Percentiles rank a stretch among this genome's conserved stretches.
phyloP scores from a whole-genome alignment of 1,284 basidiomycete genomes.

The Porodaedalea pini region DNA sequence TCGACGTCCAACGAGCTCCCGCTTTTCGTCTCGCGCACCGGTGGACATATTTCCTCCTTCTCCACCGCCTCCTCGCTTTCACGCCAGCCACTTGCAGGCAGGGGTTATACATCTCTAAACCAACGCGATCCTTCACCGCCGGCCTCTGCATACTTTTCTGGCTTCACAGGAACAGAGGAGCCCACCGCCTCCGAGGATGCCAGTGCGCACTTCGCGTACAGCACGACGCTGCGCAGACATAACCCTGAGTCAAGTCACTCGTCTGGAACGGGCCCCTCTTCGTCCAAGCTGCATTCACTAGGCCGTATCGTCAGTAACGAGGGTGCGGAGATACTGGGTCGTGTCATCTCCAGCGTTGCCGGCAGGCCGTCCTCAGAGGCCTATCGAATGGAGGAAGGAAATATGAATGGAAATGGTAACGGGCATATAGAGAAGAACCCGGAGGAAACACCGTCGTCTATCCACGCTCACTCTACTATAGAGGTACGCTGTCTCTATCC shows the following conservation, averaged over 20 bases:
- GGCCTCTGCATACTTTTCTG: constrained; percentile 72
- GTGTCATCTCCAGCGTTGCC: constrained; percentile 40
- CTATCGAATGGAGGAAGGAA: constrained; percentile 22
- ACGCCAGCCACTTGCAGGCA: constrained; percentile 14
- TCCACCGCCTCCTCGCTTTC: constrained; percentile 21
- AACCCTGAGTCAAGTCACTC: constrained; percentile 41
- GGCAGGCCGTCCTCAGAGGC: constrained; percentile 21
- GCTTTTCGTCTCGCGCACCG: neutral
- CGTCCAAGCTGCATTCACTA: constrained; percentile 11
- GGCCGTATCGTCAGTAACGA: constrained; percentile 12
- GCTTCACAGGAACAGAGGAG: constrained; percentile 42
- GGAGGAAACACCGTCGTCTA: constrained; percentile 51
- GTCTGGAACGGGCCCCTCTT: no score
- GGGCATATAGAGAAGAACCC: constrained; percentile 29
- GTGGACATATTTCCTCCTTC: constrained; percentile 18
- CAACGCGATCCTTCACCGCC: constrained; percentile 58
- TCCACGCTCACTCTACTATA: constrained; percentile 52
- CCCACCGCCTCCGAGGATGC: constrained; percentile 60
- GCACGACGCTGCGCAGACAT: constrained; percentile 74
- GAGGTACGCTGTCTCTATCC: constrained; percentile 45
- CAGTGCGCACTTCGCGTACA: constrained; percentile 74
- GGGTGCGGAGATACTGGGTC: constrained; percentile 35
- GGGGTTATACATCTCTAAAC: neutral
- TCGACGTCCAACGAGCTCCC: constrained; percentile 12
- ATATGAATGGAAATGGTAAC: constrained; percentile 26